Base-by-base conservation (phyloP, 805 yeast genomes). In the Candida sithepensis region DNA sequence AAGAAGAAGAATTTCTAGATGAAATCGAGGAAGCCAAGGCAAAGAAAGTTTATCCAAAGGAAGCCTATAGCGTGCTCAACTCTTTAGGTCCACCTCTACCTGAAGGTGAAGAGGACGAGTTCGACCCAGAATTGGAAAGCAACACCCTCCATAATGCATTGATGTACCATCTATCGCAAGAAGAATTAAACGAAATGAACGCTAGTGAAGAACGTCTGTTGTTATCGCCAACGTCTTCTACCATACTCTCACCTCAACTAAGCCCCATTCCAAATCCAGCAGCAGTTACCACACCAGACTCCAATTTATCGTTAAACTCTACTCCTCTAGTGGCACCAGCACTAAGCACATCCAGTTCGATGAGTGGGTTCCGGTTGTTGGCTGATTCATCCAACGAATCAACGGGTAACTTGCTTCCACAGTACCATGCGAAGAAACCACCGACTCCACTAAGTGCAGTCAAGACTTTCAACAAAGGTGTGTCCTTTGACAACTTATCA, bases 401-500 rank as follows among this genome's bases (percentile, higher is more conserved):
- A 4, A 19, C 34, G 14, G 38, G 28, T 4, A 28, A 30, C 10
- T 22, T 38, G 16, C 34, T 36, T 4, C 46, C 46, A 14, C 46
- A 26, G 13, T 39, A 16, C 23, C 46, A 39, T 16, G 23, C 10
- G 9, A 44, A 39, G 26, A 44, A 39, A 39, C 23, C 10, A 8
- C 47, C 44, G 9, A 43, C 47, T 13, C 45, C 44, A 5, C 30
- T 51, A 40, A 34, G 43, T 7, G 46, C 49, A 3, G 44, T 41
- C 24, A 51, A 45, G 10, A 47, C 53, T 16, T 60, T 62, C 41
- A 53, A 64, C 21, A 65, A 63, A 32, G 63, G 70, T 28, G 68
- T 74, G 3, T 63, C 71, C 19, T 72, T 74, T 49, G 77, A 74
- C 52, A 74, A 78, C 5, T 63, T 72, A 41, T 60, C 64, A 19